Conservation (phyloP, 2,329 filamentous ascomycete genomes). For the Periconia macrospinosa region DNA sequence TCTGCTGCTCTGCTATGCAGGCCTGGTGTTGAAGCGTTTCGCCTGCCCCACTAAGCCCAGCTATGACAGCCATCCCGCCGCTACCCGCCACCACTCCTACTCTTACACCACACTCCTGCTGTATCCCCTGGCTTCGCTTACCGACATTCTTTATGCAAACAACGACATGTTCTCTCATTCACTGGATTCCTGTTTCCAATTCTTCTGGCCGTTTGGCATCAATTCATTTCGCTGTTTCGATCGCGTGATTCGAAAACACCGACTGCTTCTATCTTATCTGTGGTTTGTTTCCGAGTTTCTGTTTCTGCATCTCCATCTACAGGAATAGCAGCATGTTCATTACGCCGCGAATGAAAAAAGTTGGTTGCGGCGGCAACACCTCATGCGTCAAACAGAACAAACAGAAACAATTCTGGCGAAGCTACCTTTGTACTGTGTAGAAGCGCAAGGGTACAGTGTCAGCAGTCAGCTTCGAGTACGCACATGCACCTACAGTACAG, state of each 20-base stretch:
- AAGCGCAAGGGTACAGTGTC: too few relatives aligned
- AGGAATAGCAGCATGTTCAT: too few relatives aligned
- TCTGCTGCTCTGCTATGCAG: slow-evolving; percentile 32
- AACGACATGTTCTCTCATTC: slow-evolving; percentile 12
- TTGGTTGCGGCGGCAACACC: too few relatives aligned
- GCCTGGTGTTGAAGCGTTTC: slow-evolving; percentile 39
- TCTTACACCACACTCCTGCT: background rate
- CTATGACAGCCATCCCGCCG: slow-evolving; percentile 1
- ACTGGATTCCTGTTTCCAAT: slow-evolving; percentile 7
- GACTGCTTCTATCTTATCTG: background rate
- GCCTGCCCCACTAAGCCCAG: slow-evolving; percentile 20
- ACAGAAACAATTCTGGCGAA: too few relatives aligned
- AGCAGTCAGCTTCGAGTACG: too few relatives aligned
- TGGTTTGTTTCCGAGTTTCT: background rate
- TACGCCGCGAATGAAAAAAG: too few relatives aligned
- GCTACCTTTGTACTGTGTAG: too few relatives aligned
- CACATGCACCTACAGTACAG: too few relatives aligned
- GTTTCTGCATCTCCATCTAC: too few relatives aligned
- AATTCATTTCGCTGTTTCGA: background rate
- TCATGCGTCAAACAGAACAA: too few relatives aligned
- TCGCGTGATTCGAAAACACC: background rate
- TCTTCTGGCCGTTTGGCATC: background rate
- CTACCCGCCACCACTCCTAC: background rate
- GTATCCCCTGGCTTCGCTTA: slow-evolving; percentile 18
- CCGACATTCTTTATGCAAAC: slow-evolving; percentile 20